These are phyloP conservation scores for Lasiosphaeria miniovina DNA, from an alignment of 495 filamentous ascomycete species.

Conservation along the genomic window DNA sequence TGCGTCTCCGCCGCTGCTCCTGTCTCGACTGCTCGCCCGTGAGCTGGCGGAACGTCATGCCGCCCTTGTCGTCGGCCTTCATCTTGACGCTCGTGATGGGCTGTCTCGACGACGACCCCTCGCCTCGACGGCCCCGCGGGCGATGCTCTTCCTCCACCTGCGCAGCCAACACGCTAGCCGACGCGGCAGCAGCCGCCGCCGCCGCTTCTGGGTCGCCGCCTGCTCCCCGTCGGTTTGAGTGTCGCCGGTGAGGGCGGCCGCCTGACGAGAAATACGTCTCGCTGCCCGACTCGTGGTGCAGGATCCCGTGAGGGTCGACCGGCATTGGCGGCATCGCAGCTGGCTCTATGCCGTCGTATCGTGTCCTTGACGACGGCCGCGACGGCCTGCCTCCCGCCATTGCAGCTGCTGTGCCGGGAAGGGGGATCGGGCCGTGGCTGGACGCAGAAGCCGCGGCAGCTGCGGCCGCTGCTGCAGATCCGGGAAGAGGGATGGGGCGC, in stretches of 20 bases:
- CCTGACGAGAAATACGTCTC: slow-evolving; percentile 53
- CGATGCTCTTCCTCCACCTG: slow-evolving; percentile 38
- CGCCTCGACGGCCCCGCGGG: slow-evolving; percentile 29
- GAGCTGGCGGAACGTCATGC: slow-evolving; percentile 76
- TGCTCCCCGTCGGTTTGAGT: slow-evolving; percentile 32
- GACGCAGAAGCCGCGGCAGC: slow-evolving; percentile 12
- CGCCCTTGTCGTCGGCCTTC: slow-evolving; percentile 68
- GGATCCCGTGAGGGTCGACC: slow-evolving; percentile 52
- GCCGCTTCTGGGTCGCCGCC: slow-evolving; percentile 46
- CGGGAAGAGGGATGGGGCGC: slow-evolving; percentile 38
- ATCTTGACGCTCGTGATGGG: slow-evolving; percentile 74
- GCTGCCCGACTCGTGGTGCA: slow-evolving; percentile 59
- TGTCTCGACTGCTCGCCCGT: slow-evolving; percentile 67
- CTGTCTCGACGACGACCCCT: slow-evolving; percentile 46
- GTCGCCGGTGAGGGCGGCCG: slow-evolving; percentile 46
- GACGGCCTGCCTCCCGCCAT: slow-evolving; percentile 26
- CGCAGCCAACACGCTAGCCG: slow-evolving; percentile 38
- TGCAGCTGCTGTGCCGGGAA: slow-evolving; percentile 19
- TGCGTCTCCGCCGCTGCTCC: slow-evolving; percentile 31
- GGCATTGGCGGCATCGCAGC: slow-evolving; percentile 50
- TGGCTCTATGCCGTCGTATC: slow-evolving; percentile 34
- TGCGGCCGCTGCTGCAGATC: not conserved
- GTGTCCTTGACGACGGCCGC: slow-evolving; percentile 31
- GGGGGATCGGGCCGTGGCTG: slow-evolving; percentile 39
- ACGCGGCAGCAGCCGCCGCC: slow-evolving; percentile 49